Conservation (phyloP, 495 filamentous ascomycete species). For the Achaetomiella virescens region DNA sequence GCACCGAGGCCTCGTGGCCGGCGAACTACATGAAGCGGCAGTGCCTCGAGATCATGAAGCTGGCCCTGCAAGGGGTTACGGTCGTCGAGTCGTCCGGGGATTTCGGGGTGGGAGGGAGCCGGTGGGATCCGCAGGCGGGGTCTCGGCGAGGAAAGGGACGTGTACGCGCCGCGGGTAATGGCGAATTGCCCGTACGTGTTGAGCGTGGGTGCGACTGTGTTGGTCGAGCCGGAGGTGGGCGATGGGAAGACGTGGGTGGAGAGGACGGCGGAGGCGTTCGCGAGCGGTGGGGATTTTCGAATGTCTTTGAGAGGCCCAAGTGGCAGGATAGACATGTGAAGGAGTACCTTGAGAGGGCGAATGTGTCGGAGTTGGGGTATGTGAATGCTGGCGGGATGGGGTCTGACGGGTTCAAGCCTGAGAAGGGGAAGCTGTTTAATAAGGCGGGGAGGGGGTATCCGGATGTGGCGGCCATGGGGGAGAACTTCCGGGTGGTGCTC, state of each 20-base stretch:
- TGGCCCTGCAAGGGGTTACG: conserved; percentile 56
- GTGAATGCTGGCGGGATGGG: conserved; percentile 19
- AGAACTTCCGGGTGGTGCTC: conserved; percentile 47
- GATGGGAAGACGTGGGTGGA: conserved; percentile 31
- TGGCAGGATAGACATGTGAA: conserved; percentile 53
- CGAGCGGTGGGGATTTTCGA: conserved; percentile 64
- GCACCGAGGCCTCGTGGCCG: conserved; percentile 32
- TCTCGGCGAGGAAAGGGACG: conserved; percentile 17
- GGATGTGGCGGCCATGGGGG: conserved; percentile 60
- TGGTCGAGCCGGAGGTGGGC: conserved; percentile 40
- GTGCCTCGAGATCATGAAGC: conserved; percentile 52
- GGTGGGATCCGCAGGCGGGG: conserved; percentile 23
- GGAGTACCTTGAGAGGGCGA: conserved; percentile 47
- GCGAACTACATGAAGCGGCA: conserved; percentile 34
- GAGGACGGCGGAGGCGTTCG: conserved; percentile 41
- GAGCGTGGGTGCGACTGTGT: conserved; percentile 29
- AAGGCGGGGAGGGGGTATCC: conserved; percentile 57
- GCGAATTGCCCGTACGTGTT: conserved; percentile 37
- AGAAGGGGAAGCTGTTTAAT: conserved; percentile 48
- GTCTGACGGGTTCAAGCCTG: conserved; percentile 17
- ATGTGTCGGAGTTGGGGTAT: conserved; percentile 34
- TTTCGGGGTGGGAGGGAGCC: conserved; percentile 48
- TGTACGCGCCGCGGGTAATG: conserved; percentile 23
- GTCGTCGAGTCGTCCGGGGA: conserved; percentile 58
- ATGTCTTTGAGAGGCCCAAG: conserved; percentile 53